Evolutionary conservation across 2,329 filamentous ascomycete genomes (phyloP), one percentile per base, ranked within the genome.

Genomic region (Claviceps maximensis): DNA sequence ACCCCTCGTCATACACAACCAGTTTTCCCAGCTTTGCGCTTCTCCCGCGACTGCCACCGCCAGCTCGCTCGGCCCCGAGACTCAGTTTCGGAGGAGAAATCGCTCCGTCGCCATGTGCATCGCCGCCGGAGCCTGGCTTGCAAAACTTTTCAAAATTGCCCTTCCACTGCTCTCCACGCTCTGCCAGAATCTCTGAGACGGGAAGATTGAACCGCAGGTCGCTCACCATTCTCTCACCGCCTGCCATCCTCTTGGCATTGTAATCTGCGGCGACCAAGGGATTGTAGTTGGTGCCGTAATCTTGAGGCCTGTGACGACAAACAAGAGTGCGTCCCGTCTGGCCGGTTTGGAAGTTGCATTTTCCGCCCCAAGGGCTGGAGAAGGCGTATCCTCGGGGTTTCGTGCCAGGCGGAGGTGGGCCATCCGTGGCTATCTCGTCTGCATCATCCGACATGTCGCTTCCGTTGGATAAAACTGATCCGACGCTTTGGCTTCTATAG

Each of bases 1-100:
- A 71, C 0, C 93, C 93, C 62, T 95, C 90, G 53, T 91, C 83
- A 60, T 89, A 81, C 40, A 98, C 78, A 50, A 97, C 89, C 50
- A 98, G 72, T 69, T 97, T 98, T 0, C 91, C 93, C 60, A 98
- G 72, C 71, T 98, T 98, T 3, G 89, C 90, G 62, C 87, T 81
- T 66, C 87, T 89, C 0, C 91, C 91, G 46, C 84, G 78, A 63
- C 87, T 85, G 0, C 91, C 91, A 23, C 91, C 91, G 1, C 91
- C 91, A 0, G 90, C 90, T 53, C 79, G 80, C 67, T 97, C 91
- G 58, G 80, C 80, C 1, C 89, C 91, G 0, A 96, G 74, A 23
- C 82, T 85, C 2, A 93, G 65, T 63, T 91, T 86, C 51, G 91
- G 72, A 0, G 70, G 69, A 3, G 66, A 68, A 3, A 65, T 57